Conservation (phyloP, 768 basidiomycete genomes). For the Lactifluus pinguis region DNA sequence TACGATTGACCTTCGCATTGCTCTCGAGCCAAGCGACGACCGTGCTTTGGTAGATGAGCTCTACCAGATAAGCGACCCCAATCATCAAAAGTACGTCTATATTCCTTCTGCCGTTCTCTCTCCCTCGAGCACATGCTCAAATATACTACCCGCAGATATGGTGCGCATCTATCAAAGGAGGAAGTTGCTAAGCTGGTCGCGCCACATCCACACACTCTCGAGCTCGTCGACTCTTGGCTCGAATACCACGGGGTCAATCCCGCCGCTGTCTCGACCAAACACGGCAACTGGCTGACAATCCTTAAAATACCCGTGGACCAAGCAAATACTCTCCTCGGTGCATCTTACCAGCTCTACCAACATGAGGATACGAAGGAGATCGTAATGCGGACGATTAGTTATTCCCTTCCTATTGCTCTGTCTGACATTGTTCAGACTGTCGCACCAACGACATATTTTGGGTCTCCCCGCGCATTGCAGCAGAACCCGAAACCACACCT, state of each 20-base stretch:
- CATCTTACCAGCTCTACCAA: too few relatives aligned
- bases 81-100: too few relatives aligned
- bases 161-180: slow-evolving; percentile 14
- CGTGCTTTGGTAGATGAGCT: too few relatives aligned
- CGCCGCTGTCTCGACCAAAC: too few relatives aligned
- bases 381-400: too few relatives aligned
- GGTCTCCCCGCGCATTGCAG: slow-evolving; percentile 13
- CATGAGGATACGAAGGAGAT: too few relatives aligned
- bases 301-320: too few relatives aligned
- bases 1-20: too few relatives aligned
- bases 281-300: too few relatives aligned
- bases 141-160: slow-evolving; percentile 26
- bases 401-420: slow-evolving; percentile 13
- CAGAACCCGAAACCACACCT: slow-evolving; percentile 20
- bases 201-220: slow-evolving; percentile 31
- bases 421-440: slow-evolving; percentile 44
- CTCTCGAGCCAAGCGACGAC: too few relatives aligned
- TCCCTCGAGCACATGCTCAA: background rate
- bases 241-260: slow-evolving; percentile 36
- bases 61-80: too few relatives aligned
- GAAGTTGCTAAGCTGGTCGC: slow-evolving; percentile 47
- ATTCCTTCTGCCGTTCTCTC: background rate
- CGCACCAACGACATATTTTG: slow-evolving; percentile 54
- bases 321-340: too few relatives aligned
- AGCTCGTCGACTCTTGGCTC: slow-evolving; percentile 41